phyloP scores from a whole-genome alignment of 2,329 filamentous ascomycete genomes.

The Neofusicoccum parvum region DNA sequence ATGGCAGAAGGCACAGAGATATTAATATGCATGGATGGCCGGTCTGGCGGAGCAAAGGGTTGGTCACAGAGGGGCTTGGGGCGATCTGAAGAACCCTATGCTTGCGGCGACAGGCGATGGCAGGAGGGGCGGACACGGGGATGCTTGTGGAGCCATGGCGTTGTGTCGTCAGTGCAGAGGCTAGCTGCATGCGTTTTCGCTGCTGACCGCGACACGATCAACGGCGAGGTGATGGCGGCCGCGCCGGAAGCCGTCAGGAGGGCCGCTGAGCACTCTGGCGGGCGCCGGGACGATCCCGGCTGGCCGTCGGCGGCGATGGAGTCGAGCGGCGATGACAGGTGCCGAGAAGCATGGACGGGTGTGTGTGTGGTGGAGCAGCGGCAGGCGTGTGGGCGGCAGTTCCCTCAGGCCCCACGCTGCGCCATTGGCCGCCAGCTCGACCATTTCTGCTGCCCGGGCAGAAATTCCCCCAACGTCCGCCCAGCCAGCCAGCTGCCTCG shows the following conservation, averaged over 20 bases:
- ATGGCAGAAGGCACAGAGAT: background rate
- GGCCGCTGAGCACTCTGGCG: too few species aligned
- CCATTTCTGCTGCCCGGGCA: constrained; percentile 18
- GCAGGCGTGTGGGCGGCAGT: too few species aligned
- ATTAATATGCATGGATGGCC: background rate
- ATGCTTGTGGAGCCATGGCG: background rate
- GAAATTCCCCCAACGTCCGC: constrained; percentile 1
- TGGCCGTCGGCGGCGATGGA: too few species aligned
- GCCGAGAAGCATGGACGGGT: too few species aligned
- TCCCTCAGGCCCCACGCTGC: background rate
- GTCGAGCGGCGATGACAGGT: too few species aligned
- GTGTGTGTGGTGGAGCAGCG: too few species aligned
- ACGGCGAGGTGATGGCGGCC: too few species aligned
- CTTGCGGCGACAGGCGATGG: background rate
- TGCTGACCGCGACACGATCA: too few species aligned
- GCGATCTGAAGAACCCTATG: background rate
- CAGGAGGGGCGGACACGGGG: background rate
- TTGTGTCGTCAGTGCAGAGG: background rate
- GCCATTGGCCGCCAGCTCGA: constrained; percentile 1
- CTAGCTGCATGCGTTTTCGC: background rate
- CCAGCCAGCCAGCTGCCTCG: background rate
- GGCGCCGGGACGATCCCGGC: too few species aligned
- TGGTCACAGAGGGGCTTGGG: background rate
- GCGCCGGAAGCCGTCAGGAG: too few species aligned
- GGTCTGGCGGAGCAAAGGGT: background rate